Percentiles rank a stretch among this genome's conserved stretches.
Conservation (phyloP, 345 rosid genomes). For the Carallia brachiata region DNA sequence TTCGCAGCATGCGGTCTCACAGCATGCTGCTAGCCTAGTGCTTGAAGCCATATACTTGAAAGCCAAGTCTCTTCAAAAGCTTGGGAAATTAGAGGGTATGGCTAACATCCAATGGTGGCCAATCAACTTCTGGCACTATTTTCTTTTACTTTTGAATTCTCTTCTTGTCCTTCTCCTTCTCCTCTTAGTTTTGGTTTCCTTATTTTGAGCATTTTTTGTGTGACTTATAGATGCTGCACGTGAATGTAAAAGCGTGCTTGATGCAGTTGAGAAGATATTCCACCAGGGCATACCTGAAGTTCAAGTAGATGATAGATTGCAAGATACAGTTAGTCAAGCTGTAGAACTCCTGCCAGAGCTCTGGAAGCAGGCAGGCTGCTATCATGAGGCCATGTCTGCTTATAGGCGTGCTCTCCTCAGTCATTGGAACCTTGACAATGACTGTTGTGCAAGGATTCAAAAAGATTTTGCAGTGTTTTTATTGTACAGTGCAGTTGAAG, state of each 20-base stretch:
- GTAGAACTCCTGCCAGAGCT: slow-evolving; percentile 87
- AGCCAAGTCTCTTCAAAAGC: slow-evolving; percentile 92
- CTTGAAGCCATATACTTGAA: slow-evolving; percentile 90
- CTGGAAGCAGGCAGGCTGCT: slow-evolving; percentile 71
- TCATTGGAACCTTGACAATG: slow-evolving; percentile 81
- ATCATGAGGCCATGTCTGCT: slow-evolving; percentile 64
- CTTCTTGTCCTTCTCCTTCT: background rate
- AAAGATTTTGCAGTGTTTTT: slow-evolving; percentile 80
- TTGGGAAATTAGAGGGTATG: slow-evolving; percentile 70
- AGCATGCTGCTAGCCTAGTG: slow-evolving; percentile 79
- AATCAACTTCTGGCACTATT: background rate
- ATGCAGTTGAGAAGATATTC: slow-evolving; percentile 81
- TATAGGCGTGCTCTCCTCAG: slow-evolving; percentile 84
- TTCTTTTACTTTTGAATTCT: background rate
- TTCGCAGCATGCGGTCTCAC: slow-evolving; percentile 46
- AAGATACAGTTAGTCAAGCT: slow-evolving; percentile 82
- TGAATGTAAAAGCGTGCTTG: slow-evolving; percentile 83
- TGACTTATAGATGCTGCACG: slow-evolving; percentile 71
- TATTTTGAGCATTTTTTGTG: slow-evolving; percentile 16
- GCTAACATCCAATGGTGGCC: slow-evolving; percentile 4
- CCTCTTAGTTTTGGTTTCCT: background rate
- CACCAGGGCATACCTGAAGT: slow-evolving; percentile 77
- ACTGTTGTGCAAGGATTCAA: slow-evolving; percentile 78
- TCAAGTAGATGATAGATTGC: slow-evolving; percentile 72
- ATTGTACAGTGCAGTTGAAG: slow-evolving; percentile 84